Evolutionary conservation across 495 filamentous ascomycete species (phyloP), one percentile per base, ranked within the genome.

Genomic region (Trichoderma parareesei): DNA sequence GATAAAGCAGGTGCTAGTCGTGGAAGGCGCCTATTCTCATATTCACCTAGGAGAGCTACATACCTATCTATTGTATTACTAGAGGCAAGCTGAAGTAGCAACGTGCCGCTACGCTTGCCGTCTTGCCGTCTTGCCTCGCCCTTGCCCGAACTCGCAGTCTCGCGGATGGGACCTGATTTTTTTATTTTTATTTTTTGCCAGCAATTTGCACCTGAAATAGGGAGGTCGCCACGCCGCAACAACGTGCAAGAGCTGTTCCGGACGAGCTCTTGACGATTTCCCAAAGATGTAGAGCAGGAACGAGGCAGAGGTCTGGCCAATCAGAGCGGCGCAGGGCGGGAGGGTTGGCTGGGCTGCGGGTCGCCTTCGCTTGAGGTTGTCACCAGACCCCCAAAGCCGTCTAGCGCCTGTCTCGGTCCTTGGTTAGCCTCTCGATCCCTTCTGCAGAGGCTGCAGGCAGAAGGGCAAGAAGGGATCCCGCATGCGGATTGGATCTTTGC

Each of bases 341-440:
- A 35, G 53, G 53, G 53, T 37, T 57, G 53, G 53, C 27, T 35
- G 53, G 53, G 53, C 53, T 57, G 53, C 33, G 18, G 53, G 53
- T 27, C 53, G 27, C 53, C 35, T 57, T 57, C 53, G 53, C 53
- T 57, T 27, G 27, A 27, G 27, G 27, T 27, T 57, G 53, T 57
- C 53, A 57, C 53, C 53, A 57, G 53, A 57, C 53, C 53, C 53
- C 53, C 53, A 57, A 57, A 18, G 9, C 37, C 53, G 53, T 57
- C 13, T 35, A 33, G 16, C 18, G 13, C n/a, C 14, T 48, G 14
- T 16, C 44, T 16, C 6, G 44, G 20, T 27, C 27, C 27, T 2
- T 27, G 27, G 27, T 27, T 27, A 27, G 27, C 27, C 2, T 27
- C 27, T 27, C 27, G 27, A 27, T 27, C 27, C 27, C 27, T 27